These are phyloP conservation scores for Aeschynomene evenia DNA, from an alignment of 306 rosid species.

Conservation along the genomic window DNA sequence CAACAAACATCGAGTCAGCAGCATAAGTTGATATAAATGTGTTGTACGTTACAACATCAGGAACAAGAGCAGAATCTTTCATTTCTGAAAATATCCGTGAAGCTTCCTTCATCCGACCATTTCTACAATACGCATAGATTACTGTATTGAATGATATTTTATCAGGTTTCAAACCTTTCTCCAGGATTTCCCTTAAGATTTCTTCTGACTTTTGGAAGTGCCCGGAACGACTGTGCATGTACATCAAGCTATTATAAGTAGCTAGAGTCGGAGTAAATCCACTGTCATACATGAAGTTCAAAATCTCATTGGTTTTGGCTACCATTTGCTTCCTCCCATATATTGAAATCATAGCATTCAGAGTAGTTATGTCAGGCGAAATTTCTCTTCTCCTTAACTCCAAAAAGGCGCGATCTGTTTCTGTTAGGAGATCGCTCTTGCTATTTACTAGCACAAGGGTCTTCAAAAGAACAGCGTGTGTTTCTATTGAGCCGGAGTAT, in stretches of 20 bases:
- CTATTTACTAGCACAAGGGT: constrained; percentile 85
- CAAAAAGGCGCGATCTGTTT: constrained; percentile 76
- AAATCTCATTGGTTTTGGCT: constrained; percentile 66
- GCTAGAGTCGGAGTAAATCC: constrained; percentile 89
- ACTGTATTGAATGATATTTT: constrained; percentile 76
- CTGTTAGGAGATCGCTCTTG: constrained; percentile 72
- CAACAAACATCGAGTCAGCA: constrained; percentile 67
- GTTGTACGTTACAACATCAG: constrained; percentile 83
- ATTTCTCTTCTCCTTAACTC: constrained; percentile 61
- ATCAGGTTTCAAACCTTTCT: constrained; percentile 83
- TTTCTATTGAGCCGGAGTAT: constrained; percentile 63
- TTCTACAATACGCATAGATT: constrained; percentile 76
- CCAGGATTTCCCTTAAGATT: constrained; percentile 56
- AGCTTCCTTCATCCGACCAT: constrained; percentile 81
- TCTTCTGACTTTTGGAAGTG: constrained; percentile 72
- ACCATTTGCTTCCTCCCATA: constrained; percentile 88
- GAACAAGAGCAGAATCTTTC: constrained; percentile 61
- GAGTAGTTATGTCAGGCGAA: constrained; percentile 71
- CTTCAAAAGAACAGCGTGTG: constrained; percentile 71
- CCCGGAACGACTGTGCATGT: constrained; percentile 79
- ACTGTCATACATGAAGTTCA: constrained; percentile 63
- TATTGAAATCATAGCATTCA: constrained; percentile 87
- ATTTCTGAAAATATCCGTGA: constrained; percentile 74
- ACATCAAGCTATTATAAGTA: constrained; percentile 88
- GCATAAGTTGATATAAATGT: constrained; percentile 82